A percentile compares a stretch with the other conserved stretches of the same genome.
Conservation (phyloP, 768 basidiomycete species). For the Exsudoporus frostii region DNA sequence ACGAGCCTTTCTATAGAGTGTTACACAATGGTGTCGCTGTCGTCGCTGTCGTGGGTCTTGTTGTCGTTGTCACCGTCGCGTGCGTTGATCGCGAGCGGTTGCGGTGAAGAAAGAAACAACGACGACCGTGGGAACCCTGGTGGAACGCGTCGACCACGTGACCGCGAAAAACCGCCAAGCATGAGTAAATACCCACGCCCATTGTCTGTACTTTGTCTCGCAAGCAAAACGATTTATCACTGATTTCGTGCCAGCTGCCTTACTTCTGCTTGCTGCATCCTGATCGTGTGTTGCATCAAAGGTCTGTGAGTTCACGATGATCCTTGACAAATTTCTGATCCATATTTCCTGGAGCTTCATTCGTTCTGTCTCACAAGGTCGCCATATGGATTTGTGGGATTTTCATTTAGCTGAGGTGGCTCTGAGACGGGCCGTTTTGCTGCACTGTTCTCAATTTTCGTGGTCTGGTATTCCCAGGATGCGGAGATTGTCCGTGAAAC, state of each 20-base stretch:
- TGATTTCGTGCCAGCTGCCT: too few relatives aligned
- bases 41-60: conserved; percentile 21
- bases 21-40: conserved; percentile 10
- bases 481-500: neutral
- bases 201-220: too few relatives aligned
- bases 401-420: neutral
- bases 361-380: neutral
- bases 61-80: conserved; percentile 16
- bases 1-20: conserved; percentile 1
- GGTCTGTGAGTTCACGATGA: neutral
- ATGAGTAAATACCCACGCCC: conserved; percentile 5
- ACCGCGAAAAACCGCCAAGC: conserved; percentile 21
- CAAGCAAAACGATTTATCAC: neutral
- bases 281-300: neutral
- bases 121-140: conserved; percentile 27
- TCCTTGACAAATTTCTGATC: neutral
- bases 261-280: neutral
- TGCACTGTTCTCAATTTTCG: neutral
- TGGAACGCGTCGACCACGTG: conserved; percentile 31
- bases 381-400: too few relatives aligned
- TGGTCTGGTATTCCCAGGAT: neutral
- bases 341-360: neutral
- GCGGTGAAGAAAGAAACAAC: conserved; percentile 13
- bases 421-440: neutral
- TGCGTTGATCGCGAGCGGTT: conserved; percentile 8